Evolutionary conservation across 2,329 filamentous ascomycete species (phyloP).

Genomic region (Aspergillus tanneri): DNA sequence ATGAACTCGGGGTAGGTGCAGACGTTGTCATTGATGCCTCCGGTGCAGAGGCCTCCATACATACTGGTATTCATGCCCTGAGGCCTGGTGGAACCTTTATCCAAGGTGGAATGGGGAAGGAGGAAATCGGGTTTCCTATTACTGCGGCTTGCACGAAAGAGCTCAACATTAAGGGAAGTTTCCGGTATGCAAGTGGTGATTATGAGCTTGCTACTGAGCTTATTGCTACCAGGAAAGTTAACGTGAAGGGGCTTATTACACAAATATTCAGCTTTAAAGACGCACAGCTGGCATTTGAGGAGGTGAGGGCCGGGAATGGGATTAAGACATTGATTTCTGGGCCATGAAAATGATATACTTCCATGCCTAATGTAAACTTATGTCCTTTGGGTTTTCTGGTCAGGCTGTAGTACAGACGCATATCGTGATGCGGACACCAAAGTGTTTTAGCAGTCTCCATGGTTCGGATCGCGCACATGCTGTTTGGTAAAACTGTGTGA

Average conservation of each 20-base stretch:
- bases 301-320: background rate
- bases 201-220: constrained; percentile 75
- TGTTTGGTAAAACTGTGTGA: too few species aligned
- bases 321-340: too few species aligned
- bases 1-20: constrained; percentile 63
- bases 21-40: constrained; percentile 77
- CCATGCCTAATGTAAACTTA: too few species aligned
- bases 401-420: too few species aligned
- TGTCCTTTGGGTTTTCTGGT: too few species aligned
- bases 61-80: constrained; percentile 68
- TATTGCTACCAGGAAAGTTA: constrained; percentile 64
- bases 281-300: background rate
- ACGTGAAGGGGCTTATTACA: constrained; percentile 49
- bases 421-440: too few species aligned
- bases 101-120: constrained; percentile 83
- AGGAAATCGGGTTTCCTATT: constrained; percentile 62
- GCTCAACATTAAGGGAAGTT: constrained; percentile 73
- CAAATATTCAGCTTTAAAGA: constrained; percentile 47
- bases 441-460: too few species aligned
- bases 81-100: constrained; percentile 72
- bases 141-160: constrained; percentile 75
- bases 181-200: constrained; percentile 78
- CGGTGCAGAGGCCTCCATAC: constrained; percentile 73
- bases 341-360: too few species aligned
- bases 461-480: too few species aligned